phyloP scores from a whole-genome alignment of 768 basidiomycete species.

The Lepiota brunneoincarnata region DNA sequence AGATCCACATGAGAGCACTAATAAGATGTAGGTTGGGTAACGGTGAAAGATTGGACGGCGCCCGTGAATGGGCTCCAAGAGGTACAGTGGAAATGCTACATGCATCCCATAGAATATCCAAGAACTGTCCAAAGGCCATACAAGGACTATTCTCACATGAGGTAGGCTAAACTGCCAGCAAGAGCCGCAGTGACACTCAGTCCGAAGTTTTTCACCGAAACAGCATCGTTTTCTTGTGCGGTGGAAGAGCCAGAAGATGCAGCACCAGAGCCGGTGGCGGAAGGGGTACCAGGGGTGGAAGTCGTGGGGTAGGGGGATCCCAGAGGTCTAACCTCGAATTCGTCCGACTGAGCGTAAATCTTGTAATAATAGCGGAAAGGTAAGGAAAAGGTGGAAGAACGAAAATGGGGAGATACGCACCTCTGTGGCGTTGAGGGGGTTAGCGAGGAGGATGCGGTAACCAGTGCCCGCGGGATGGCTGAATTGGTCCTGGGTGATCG shows the following conservation, averaged over 20 bases:
- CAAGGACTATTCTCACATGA: conserved; percentile 2
- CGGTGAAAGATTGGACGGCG: too few relatives aligned
- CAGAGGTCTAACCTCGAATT: conserved; percentile 59
- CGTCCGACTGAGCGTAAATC: conserved; percentile 53
- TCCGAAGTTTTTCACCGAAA: neutral
- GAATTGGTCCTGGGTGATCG: conserved; percentile 45
- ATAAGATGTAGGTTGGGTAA: too few relatives aligned
- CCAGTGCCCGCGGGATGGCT: conserved; percentile 37
- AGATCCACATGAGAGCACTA: too few relatives aligned
- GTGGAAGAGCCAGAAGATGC: conserved; percentile 14
- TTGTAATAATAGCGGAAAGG: conserved; percentile 20
- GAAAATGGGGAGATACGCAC: conserved; percentile 34
- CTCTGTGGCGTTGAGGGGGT: conserved; percentile 46
- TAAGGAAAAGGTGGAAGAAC: neutral
- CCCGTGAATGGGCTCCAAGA: too few relatives aligned
- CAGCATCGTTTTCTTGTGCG: neutral
- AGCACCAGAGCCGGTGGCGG: conserved; percentile 22
- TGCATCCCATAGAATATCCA: too few relatives aligned
- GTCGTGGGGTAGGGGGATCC: conserved; percentile 52
- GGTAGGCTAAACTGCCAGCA: conserved; percentile 7
- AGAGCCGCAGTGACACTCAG: conserved; percentile 4
- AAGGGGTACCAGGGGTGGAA: conserved; percentile 22
- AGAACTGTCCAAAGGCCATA: neutral
- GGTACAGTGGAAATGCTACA: too few relatives aligned
- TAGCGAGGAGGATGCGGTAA: conserved; percentile 51